Evolutionary conservation across 805 yeast genomes (phyloP), one percentile per base, ranked within the genome.

Genomic region (Blastobotrys parvus): DNA sequence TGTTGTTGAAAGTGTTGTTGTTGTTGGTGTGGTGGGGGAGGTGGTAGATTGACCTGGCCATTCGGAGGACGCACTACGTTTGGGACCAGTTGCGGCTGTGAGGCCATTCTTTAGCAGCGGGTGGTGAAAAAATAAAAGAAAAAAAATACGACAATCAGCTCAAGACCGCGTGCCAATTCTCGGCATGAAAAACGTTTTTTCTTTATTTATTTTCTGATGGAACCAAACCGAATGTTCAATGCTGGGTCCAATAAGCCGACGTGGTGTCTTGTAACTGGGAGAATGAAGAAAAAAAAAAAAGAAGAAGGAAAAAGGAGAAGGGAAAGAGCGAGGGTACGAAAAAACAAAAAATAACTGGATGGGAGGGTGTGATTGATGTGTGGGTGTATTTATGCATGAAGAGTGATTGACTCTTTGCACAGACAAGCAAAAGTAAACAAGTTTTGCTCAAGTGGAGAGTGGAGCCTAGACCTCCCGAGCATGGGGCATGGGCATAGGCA

Each of bases 1-100:
- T n/a, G n/a, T n/a, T n/a, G n/a, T n/a, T n/a, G n/a, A n/a, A n/a
- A n/a, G n/a, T n/a, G n/a, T n/a, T n/a, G n/a, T n/a, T n/a, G n/a
- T n/a, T n/a, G n/a, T n/a, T n/a, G n/a, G n/a, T n/a, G 27, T 22
- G 35, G 38, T 21, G 39, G 27, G 8, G 41, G 38, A 29, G 39
- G 44, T 16, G 36, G 46, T 7, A 19, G 39, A 15, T 19, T 31
- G 13, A 38, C 43, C 32, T 38, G 64, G 27, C 60, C 69, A 38
- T 58, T 43, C 39, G 42, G 42, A 8, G 25, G 42, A 15, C 37
- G 32, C 34, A 35, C 35, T 20, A 36, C 39, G 17, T 32, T 32
- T 6, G 39, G 25, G 31, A 36, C 39, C 18, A 36, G 39, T 21
- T 36, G 39, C 22, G 39, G 39, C 27, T 36, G 39, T 15, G 39